Conservation (phyloP, 345 rosid genomes). For the Noccaea bulbosa region DNA sequence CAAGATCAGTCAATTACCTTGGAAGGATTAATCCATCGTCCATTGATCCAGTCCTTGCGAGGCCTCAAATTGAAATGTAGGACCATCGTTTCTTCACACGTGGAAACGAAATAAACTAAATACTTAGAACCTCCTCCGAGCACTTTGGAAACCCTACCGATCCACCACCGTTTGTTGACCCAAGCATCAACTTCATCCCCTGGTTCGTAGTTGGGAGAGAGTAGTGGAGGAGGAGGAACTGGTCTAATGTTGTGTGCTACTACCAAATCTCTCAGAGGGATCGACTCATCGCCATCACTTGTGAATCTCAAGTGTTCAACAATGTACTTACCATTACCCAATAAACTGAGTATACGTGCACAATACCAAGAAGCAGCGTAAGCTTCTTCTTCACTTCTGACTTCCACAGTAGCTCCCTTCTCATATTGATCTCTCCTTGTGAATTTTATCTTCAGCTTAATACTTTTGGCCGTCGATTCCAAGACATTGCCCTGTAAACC, state of each 20-base stretch:
- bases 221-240: constrained; percentile 59
- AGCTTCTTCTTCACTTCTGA: constrained; percentile 58
- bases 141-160: constrained; percentile 49
- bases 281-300: constrained; percentile 49
- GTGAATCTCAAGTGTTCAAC: constrained; percentile 55
- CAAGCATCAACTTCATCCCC: constrained; percentile 61
- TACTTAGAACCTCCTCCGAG: constrained; percentile 41
- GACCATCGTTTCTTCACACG: constrained; percentile 45
- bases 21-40: constrained; percentile 54
- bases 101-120: constrained; percentile 45
- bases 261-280: constrained; percentile 53
- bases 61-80: constrained; percentile 48
- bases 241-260: constrained; percentile 51
- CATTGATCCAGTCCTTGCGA: constrained; percentile 55
- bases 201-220: constrained; percentile 33
- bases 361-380: constrained; percentile 66
- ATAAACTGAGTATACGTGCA: constrained; percentile 43
- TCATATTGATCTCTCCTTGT: constrained; percentile 32
- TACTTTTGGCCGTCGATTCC: constrained; percentile 30
- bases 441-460: constrained; percentile 42
- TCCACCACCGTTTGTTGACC: constrained; percentile 74
- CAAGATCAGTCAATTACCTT: constrained; percentile 20
- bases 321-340: constrained; percentile 51
- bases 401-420: constrained; percentile 52
- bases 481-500: constrained; percentile 30